Base-by-base conservation (phyloP, 306 rosid genomes). In the Vigna radiata region DNA sequence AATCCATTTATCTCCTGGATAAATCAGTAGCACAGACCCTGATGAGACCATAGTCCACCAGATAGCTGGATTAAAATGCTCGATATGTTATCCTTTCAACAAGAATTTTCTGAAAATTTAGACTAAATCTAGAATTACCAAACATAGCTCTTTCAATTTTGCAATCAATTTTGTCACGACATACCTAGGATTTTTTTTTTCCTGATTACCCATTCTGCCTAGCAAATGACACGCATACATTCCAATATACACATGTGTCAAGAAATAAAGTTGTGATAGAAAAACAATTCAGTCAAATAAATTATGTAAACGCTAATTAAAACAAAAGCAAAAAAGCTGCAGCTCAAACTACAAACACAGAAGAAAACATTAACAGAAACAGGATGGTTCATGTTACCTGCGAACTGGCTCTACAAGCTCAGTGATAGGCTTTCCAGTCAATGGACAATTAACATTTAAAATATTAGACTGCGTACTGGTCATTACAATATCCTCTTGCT, bases 401-500 rank as follows among this genome's bases (percentile, higher is more conserved):
- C 98, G 89, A 79, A 95, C 91, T 43, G 98, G 98, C 72, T 92
- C 84, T 18, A 18, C 73, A 61, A 95, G 90, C 72, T 90, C 92
- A 19, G 81, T 82, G 77, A 95, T 70, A 66, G 87, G 96, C 85
- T 89, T 95, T 83, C 99, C 97, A 73, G 86, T 88, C 77, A 95
- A 41, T 60, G 99, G 99, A 83, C 97, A 95, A 17, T 74, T 86
- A 43, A 70, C 21, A 82, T 95, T 95, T 78, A 89, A 85, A 75
- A 95, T 79, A 77, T 69, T 83, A 81, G 89, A 43, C 73, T 95
- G 92, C 49, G 95, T 90, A 77, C 88, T 86, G 64, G 97, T 95
- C 97, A 95, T 92, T 70, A 92, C 86, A 71, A 95, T 83, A 64
- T 95, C 99, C 79, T 95, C 99, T 81, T 82, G 90, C 82, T 92